phyloP scores from a whole-genome alignment of 2,329 filamentous ascomycete genomes.

The Penicillium freii region DNA sequence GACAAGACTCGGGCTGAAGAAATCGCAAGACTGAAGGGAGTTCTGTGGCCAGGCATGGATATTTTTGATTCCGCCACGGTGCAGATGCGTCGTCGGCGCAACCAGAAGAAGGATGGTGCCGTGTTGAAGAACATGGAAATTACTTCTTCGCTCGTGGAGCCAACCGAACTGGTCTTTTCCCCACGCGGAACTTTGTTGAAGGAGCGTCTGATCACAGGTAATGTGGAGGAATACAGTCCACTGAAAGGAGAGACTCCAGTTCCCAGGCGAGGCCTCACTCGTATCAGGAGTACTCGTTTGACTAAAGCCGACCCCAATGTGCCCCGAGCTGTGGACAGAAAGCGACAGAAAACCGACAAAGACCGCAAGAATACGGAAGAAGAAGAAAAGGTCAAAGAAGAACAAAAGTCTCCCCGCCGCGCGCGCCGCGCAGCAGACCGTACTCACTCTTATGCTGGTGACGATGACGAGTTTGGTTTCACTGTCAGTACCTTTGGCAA shows the following conservation, averaged over 20 bases:
- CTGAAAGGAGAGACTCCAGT: constrained; percentile 47
- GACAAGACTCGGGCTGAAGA: constrained; percentile 38
- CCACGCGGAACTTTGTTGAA: constrained; percentile 44
- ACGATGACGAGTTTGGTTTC: constrained; percentile 37
- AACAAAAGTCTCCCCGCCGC: constrained; percentile 19
- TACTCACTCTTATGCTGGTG: constrained; percentile 23
- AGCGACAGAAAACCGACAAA: constrained; percentile 22
- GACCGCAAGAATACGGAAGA: constrained; percentile 9
- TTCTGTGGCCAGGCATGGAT: constrained; percentile 53
- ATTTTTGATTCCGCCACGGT: constrained; percentile 52
- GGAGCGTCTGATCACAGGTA: constrained; percentile 48
- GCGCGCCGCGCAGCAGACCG: constrained; percentile 19
- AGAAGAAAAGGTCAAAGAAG: constrained; percentile 17
- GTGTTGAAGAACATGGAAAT: constrained; percentile 48
- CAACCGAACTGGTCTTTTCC: constrained; percentile 49
- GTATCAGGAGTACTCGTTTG: constrained; percentile 31
- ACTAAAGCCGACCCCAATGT: constrained; percentile 35
- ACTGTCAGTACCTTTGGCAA: constrained; percentile 31
- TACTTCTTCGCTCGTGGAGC: constrained; percentile 45
- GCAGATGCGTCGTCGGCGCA: constrained; percentile 50
- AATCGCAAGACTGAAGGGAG: constrained; percentile 46
- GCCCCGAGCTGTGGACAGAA: constrained; percentile 28
- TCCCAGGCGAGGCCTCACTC: constrained; percentile 35
- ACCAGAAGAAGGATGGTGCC: constrained; percentile 51
- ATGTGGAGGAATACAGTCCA: constrained; percentile 49